Evolutionary conservation across 495 filamentous ascomycete genomes (phyloP).

Genomic region (Xylaria bambusicola): DNA sequence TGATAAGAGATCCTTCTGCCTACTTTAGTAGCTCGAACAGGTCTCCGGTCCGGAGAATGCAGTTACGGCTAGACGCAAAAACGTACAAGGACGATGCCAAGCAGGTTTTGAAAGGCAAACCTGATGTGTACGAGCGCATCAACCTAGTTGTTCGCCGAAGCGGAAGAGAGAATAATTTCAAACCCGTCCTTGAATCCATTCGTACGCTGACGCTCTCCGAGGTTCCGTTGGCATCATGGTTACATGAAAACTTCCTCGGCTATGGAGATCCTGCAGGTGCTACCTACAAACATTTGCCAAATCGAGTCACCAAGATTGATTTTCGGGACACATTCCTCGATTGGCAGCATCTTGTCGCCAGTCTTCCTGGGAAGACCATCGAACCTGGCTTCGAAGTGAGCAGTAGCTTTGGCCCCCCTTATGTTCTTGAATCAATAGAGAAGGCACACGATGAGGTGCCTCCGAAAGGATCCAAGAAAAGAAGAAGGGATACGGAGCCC

Average conservation of each 20-base stretch:
- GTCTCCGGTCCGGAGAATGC: slow-evolving; percentile 63
- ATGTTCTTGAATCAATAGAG: slow-evolving; percentile 69
- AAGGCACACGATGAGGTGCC: slow-evolving; percentile 46
- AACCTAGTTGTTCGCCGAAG: slow-evolving; percentile 85
- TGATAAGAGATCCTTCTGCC: slow-evolving; percentile 60
- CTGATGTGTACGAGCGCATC: slow-evolving; percentile 79
- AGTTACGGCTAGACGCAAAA: slow-evolving; percentile 78
- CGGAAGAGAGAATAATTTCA: slow-evolving; percentile 96
- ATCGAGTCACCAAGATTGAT: slow-evolving; percentile 74
- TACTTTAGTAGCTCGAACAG: slow-evolving; percentile 47
- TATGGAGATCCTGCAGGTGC: slow-evolving; percentile 91
- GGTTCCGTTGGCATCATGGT: slow-evolving; percentile 83
- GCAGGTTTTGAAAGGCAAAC: slow-evolving; percentile 60
- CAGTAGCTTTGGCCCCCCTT: slow-evolving; percentile 82
- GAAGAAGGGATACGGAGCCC: slow-evolving; percentile 72
- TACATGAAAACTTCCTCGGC: slow-evolving; percentile 95
- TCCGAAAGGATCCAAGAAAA: slow-evolving; percentile 71
- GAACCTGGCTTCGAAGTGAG: slow-evolving; percentile 70
- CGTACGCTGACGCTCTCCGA: slow-evolving; percentile 82
- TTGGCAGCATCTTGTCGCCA: slow-evolving; percentile 91
- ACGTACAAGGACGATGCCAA: slow-evolving; percentile 81
- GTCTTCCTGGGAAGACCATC: slow-evolving; percentile 79
- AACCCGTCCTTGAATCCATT: slow-evolving; percentile 88
- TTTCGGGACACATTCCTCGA: slow-evolving; percentile 93
- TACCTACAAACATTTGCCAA: slow-evolving; percentile 79